Evolutionary conservation across 345 rosid species (phyloP).

Genomic region (Capsella bursapastoris): DNA sequence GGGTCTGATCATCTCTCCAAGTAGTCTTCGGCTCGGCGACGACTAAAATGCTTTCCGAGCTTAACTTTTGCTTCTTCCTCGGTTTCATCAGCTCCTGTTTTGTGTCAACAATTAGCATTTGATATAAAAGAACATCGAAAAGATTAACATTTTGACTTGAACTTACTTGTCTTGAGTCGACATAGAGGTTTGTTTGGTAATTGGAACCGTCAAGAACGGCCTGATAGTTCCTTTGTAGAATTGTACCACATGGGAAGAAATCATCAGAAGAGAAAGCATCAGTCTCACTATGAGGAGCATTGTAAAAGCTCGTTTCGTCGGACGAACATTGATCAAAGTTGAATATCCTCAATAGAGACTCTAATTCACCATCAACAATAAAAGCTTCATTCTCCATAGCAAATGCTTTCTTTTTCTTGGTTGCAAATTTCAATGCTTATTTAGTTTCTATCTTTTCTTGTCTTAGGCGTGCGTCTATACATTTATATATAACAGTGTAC

Average conservation of each 20-base stretch:
- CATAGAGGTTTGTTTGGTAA: background rate
- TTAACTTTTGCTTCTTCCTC: background rate
- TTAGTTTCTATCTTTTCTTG: background rate
- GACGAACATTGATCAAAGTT: slow-evolving; percentile 44
- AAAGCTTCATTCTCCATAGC: slow-evolving; percentile 34
- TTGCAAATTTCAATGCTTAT: background rate
- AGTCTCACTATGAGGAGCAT: background rate
- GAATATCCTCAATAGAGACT: slow-evolving; percentile 46
- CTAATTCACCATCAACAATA: slow-evolving; percentile 48
- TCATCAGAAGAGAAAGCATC: background rate
- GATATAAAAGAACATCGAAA: background rate
- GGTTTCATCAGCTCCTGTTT: background rate
- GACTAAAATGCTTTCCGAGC: background rate
- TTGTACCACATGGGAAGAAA: background rate
- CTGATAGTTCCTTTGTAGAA: background rate
- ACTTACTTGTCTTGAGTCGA: slow-evolving; percentile 14
- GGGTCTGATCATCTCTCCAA: background rate
- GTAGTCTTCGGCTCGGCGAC: background rate
- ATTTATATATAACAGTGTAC: background rate
- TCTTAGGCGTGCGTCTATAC: background rate
- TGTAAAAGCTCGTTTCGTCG: background rate
- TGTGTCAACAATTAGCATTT: background rate
- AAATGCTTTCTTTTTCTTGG: too few relatives aligned
- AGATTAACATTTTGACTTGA: background rate
- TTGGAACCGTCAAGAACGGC: background rate